Base-by-base conservation (phyloP, 306 rosid species). In the Glycine tomentella region DNA sequence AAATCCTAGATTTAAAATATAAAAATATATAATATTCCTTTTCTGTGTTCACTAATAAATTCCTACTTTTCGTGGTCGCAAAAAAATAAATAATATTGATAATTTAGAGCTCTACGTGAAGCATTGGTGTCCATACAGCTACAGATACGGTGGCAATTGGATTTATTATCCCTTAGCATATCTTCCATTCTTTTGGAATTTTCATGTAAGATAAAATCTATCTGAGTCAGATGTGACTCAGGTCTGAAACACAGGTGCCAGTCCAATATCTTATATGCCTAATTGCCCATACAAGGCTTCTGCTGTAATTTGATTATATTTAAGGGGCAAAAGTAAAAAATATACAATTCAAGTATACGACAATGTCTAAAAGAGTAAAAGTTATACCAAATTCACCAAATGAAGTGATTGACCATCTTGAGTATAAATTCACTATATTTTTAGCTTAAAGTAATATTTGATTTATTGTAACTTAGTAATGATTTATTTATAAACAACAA, bases 201-300 rank as follows among this genome's bases (percentile, higher is more conserved):
- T 75, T 55, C 42, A 64, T 49, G 9, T 0, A n/a, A n/a, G n/a
- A n/a, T n/a, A n/a, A n/a, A n/a, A n/a, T n/a, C n/a, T n/a, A 80
- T 75, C 73, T 1, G 77, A 86, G 71, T 86, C 81, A 72, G 81
- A 72, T 11, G 82, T 83, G 85, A 83, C 20, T 20, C 20, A 20
- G 20, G 20, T 20, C 20, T 20, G 20, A 20, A 20, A 20, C 25
- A 83, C 74, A 57, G 50, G 46, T 49, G 53, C 34, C 63, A 55
- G n/a, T 55, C 8, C 7, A 25, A 1, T 57, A 57, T 56, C 33
- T 33, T 56, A 56, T 5, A 25, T 25, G 31, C 31, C 31, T 25
- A 1, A 25, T 25, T 25, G 31, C 31, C 31, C 1, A 25, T 25
- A 14, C 4, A 11, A 16, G 45, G 8, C 42, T 33, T 62, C 0